phyloP scores from a whole-genome alignment of 2,329 filamentous ascomycete genomes.

The Metarhizium rileyi region DNA sequence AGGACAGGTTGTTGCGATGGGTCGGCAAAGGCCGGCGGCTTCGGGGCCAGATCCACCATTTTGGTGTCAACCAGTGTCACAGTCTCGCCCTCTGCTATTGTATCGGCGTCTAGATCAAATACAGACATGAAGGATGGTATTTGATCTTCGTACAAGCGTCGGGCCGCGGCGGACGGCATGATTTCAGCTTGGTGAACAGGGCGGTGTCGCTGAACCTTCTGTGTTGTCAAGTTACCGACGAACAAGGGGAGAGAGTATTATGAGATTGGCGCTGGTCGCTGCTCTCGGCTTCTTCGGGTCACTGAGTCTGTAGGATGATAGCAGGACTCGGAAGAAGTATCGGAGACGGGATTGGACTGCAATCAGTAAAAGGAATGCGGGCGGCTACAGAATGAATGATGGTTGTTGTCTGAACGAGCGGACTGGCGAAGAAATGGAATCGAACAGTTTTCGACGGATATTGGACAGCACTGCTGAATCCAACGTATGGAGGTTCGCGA shows the following conservation, averaged over 20 bases:
- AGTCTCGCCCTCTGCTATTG: constrained; percentile 41
- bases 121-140: constrained; percentile 71
- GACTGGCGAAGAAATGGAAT: constrained; percentile 9
- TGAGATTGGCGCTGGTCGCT: background rate
- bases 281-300: background rate
- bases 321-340: background rate
- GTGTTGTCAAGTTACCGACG: background rate
- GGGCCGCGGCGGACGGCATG: constrained; percentile 53
- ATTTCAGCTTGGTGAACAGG: constrained; percentile 17
- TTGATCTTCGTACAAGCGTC: constrained; percentile 56
- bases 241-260: background rate
- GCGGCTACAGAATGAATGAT: constrained; percentile 1
- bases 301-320: background rate
- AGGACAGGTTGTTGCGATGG: constrained; percentile 27
- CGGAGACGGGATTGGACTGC: background rate
- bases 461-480: constrained; percentile 47
- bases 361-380: background rate
- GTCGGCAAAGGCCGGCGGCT: constrained; percentile 28
- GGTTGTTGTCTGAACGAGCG: constrained; percentile 9
- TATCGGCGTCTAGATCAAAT: constrained; percentile 54
- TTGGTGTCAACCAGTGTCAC: constrained; percentile 46
- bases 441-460: constrained; percentile 6
- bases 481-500: constrained; percentile 18
- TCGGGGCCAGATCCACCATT: constrained; percentile 37
- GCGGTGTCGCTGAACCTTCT: background rate